These are phyloP conservation scores for Oryza nivara DNA, from an alignment of 176 grass and related monocot species.

Conservation along the genomic window DNA sequence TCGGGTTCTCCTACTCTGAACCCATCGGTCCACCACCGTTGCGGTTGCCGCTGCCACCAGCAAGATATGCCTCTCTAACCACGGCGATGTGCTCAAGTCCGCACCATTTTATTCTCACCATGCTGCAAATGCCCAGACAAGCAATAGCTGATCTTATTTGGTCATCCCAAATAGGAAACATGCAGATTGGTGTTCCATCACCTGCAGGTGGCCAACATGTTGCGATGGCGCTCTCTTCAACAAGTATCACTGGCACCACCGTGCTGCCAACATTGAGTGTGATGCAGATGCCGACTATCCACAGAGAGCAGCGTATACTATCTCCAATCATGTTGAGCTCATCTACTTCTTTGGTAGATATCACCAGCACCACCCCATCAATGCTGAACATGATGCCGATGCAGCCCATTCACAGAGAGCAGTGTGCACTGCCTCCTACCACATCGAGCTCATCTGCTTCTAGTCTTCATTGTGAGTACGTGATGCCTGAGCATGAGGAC, in stretches of 20 bases:
- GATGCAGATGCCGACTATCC: no score
- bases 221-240: no score
- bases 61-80: no score
- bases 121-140: neutral
- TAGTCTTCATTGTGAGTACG: neutral
- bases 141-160: neutral
- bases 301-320: no score
- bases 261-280: no score
- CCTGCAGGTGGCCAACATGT: no score
- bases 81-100: neutral
- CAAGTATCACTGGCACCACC: no score
- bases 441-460: neutral
- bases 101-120: neutral
- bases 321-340: no score
- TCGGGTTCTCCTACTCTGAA: neutral
- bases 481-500: neutral
- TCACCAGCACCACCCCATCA: neutral
- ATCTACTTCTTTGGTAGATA: no score
- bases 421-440: neutral
- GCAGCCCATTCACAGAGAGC: neutral
- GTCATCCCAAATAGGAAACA: neutral
- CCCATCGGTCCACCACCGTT: neutral
- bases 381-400: neutral
- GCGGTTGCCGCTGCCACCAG: no score
- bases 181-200: no score